Evolutionary conservation across 345 rosid species (phyloP).

Genomic region (Gynandropsis gynandra): DNA sequence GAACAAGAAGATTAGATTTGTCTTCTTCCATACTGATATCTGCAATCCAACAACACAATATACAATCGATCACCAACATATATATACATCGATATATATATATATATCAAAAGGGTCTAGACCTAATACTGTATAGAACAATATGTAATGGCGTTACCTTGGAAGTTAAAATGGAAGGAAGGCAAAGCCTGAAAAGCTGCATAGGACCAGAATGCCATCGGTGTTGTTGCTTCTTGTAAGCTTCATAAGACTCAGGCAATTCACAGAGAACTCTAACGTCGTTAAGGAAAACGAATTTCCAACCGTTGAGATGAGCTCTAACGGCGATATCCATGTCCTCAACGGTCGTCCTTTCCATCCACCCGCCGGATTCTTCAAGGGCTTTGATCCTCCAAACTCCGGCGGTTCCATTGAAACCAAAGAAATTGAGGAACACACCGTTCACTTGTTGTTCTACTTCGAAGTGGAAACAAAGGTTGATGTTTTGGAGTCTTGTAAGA

Average conservation of each 20-base stretch:
- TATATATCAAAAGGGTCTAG: too few species aligned
- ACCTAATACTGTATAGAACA: too few species aligned
- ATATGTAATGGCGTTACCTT: slow-evolving; percentile 39
- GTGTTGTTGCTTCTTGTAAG: slow-evolving; percentile 84
- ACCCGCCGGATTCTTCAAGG: slow-evolving; percentile 77
- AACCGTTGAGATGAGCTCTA: slow-evolving; percentile 76
- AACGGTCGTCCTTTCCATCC: slow-evolving; percentile 91
- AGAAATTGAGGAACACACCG: slow-evolving; percentile 67
- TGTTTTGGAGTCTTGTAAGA: slow-evolving; percentile 81
- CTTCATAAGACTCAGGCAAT: slow-evolving; percentile 80
- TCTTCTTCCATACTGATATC: slow-evolving; percentile 67
- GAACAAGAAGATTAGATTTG: slow-evolving; percentile 75
- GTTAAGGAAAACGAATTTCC: slow-evolving; percentile 77
- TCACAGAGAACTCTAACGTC: slow-evolving; percentile 78
- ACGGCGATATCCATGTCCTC: slow-evolving; percentile 96
- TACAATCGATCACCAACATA: too few species aligned
- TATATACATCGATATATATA: too few species aligned
- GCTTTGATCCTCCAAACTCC: slow-evolving; percentile 92
- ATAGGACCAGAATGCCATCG: slow-evolving; percentile 97
- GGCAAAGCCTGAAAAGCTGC: slow-evolving; percentile 80
- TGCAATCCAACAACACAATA: slow-evolving; percentile 29
- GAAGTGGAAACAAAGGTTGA: slow-evolving; percentile 81
- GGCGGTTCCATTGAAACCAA: slow-evolving; percentile 90
- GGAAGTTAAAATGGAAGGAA: slow-evolving; percentile 61
- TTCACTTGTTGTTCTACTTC: slow-evolving; percentile 95